Conservation (phyloP, 2,329 filamentous ascomycete genomes). For the Calonectria hongkongensis region DNA sequence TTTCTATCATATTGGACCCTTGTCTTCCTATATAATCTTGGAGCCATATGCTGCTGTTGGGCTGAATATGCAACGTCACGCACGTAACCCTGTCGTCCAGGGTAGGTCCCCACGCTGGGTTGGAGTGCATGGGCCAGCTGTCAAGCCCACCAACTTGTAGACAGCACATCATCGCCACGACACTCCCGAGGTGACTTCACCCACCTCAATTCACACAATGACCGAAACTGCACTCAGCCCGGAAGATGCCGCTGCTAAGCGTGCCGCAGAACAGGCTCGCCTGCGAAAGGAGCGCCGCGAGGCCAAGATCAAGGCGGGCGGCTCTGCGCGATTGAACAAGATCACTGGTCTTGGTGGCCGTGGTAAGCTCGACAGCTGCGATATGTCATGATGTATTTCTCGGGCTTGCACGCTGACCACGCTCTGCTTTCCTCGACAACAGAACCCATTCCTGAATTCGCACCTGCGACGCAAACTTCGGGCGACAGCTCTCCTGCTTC, state of each 20-base stretch:
- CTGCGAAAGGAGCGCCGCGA: constrained; percentile 86
- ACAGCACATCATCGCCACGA: constrained; percentile 37
- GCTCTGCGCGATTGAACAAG: constrained; percentile 81
- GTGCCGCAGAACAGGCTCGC: constrained; percentile 79
- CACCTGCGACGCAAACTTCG: constrained; percentile 35
- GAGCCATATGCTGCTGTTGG: too few relatives aligned
- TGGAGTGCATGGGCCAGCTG: constrained; percentile 33
- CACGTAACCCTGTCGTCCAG: constrained; percentile 26
- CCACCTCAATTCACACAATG: constrained; percentile 57
- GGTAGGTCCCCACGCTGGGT: constrained; percentile 12
- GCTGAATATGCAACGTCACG: background rate
- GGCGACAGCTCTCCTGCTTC: constrained; percentile 58
- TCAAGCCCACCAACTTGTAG: constrained; percentile 32
- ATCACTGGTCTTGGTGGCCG: constrained; percentile 81
- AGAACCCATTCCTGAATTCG: constrained; percentile 38
- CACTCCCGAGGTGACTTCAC: constrained; percentile 18
- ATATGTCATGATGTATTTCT: background rate
- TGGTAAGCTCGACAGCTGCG: constrained; percentile 51
- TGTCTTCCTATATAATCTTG: too few relatives aligned
- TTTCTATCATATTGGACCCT: too few relatives aligned
- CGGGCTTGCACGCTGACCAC: constrained; percentile 18
- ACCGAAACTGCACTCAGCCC: constrained; percentile 61
- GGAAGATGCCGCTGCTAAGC: constrained; percentile 68
- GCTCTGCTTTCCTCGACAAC: background rate
- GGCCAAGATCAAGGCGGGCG: constrained; percentile 85